phyloP scores from a whole-genome alignment of 2,329 filamentous ascomycete genomes.

The Cordyceps farinosa region DNA sequence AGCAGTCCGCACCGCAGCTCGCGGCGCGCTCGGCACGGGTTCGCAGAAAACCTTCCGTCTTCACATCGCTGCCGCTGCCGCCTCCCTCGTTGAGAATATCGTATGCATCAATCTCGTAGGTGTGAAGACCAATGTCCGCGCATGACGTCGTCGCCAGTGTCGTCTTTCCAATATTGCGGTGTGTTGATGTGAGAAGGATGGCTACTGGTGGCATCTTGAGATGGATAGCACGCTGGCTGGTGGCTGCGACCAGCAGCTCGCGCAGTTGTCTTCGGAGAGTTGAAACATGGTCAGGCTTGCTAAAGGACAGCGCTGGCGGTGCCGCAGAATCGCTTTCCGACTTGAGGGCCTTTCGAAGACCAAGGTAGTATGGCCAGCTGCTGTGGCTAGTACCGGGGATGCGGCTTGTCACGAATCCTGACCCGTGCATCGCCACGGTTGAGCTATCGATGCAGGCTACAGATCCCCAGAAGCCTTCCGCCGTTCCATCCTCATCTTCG shows the following conservation, averaged over 20 bases:
- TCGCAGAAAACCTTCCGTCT: constrained; percentile 87
- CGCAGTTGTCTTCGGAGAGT: constrained; percentile 68
- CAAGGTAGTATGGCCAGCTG: constrained; percentile 87
- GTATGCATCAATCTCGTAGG: constrained; percentile 84
- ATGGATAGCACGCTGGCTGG: constrained; percentile 80
- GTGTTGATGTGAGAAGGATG: constrained; percentile 84
- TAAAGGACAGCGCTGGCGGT: constrained; percentile 42
- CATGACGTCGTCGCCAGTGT: constrained; percentile 73
- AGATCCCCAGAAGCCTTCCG: constrained; percentile 76
- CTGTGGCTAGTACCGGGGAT: constrained; percentile 73
- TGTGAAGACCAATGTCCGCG: constrained; percentile 84
- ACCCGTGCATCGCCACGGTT: constrained; percentile 85
- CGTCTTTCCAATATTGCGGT: constrained; percentile 91
- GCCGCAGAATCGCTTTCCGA: constrained; percentile 34
- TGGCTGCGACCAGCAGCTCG: constrained; percentile 83
- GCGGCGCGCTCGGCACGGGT: constrained; percentile 85
- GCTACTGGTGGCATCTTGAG: constrained; percentile 84
- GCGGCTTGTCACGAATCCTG: constrained; percentile 78
- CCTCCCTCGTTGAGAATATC: constrained; percentile 87
- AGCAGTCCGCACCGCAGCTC: constrained; percentile 79
- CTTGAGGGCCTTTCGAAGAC: constrained; percentile 64
- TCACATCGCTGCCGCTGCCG: constrained; percentile 82
- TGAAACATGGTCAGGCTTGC: constrained; percentile 49
- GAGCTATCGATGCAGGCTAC: constrained; percentile 82
- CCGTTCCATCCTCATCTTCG: constrained; percentile 55